phyloP scores from a whole-genome alignment of 2,329 filamentous ascomycete genomes.

The Ophiostoma tasmaniense region DNA sequence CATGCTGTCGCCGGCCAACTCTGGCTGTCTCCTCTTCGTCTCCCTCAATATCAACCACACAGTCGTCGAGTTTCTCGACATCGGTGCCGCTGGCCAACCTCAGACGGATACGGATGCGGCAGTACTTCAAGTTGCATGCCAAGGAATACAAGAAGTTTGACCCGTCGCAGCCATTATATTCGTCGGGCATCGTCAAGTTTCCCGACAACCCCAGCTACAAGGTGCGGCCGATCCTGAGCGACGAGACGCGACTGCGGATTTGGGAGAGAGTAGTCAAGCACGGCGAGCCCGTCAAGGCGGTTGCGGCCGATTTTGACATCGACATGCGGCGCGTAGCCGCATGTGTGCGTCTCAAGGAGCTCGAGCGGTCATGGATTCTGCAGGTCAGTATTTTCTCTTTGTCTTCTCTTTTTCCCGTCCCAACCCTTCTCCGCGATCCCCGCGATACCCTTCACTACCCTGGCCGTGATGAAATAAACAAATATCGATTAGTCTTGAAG shows the following conservation, averaged over 20 bases:
- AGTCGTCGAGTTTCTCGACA: neutral
- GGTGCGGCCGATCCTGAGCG: slow-evolving; percentile 65
- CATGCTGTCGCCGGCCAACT: neutral
- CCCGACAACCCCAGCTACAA: slow-evolving; percentile 64
- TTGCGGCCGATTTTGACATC: slow-evolving; percentile 68
- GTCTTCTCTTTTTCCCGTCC: slow-evolving; percentile 10
- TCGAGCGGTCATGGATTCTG: slow-evolving; percentile 69
- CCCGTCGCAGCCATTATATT: neutral
- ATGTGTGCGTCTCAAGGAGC: slow-evolving; percentile 73
- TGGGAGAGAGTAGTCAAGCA: slow-evolving; percentile 58
- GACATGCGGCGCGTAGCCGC: slow-evolving; percentile 80
- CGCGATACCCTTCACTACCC: neutral
- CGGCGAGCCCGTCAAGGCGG: slow-evolving; percentile 62
- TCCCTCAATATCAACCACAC: neutral
- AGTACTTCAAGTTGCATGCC: neutral
- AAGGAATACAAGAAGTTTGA: neutral
- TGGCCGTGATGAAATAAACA: slow-evolving; percentile 44
- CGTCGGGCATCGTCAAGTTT: slow-evolving; percentile 36
- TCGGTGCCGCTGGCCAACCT: neutral
- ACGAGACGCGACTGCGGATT: slow-evolving; percentile 63
- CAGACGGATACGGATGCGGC: neutral
- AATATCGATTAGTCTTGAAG: slow-evolving; percentile 99
- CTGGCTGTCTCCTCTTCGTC: neutral
- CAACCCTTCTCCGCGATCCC: neutral
- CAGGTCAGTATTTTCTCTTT: slow-evolving; percentile 52